A percentile compares a stretch with the other conserved stretches of the same genome.
These are phyloP conservation scores for Stramenopiles sp. DNA, from an alignment of 352 stramenopile species.

Conservation along the genomic window DNA sequence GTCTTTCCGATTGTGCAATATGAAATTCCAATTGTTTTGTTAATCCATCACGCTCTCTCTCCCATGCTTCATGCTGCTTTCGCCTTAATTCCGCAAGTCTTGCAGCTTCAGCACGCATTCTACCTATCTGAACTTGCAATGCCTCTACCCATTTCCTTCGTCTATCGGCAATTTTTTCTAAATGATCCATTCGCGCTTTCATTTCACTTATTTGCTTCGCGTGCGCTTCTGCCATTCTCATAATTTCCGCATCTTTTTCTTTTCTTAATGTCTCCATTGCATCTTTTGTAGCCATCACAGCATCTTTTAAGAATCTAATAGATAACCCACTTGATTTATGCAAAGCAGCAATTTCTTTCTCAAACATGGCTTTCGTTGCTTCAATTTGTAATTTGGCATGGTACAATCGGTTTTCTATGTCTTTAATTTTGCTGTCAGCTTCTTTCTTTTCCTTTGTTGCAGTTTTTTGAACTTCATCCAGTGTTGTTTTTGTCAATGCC, in stretches of 20 bases:
- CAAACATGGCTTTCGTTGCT: not conserved
- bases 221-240: not conserved
- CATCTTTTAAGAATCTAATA: not conserved
- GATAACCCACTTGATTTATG: not conserved
- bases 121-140: not conserved
- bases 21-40: not conserved
- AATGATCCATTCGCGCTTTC: not conserved
- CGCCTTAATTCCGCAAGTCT: not conserved
- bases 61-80: not conserved
- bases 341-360: not conserved
- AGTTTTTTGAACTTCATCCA: not conserved
- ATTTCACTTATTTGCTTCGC: not conserved
- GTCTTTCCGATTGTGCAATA: not conserved
- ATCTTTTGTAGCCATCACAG: not conserved
- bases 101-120: not conserved
- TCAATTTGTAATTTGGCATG: not conserved
- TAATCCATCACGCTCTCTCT: not conserved
- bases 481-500: not conserved
- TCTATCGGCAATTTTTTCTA: not conserved
- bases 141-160: not conserved
- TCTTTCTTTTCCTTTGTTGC: not conserved
- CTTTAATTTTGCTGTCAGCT: not conserved
- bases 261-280: not conserved
- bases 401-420: not conserved
- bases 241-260: not conserved